Evolutionary conservation across 768 basidiomycete genomes (phyloP), one percentile per base, ranked within the genome.

Genomic region (Lactarius akahatsu): DNA sequence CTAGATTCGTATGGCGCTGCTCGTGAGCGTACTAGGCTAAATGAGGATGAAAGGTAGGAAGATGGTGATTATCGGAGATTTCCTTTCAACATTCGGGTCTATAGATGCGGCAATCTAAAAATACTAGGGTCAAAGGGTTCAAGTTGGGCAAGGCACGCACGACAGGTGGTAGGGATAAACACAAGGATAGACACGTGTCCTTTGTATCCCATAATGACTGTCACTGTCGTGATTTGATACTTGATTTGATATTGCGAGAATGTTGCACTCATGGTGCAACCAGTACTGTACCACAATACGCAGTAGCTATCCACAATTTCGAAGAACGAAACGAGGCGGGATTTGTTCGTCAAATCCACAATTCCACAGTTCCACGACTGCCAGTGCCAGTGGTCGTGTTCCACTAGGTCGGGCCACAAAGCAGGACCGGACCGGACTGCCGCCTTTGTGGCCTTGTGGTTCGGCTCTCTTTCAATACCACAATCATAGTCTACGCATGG

Each of bases 1-100:
- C 15, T 68, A 83, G 81, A 78, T 83, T 67, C 80, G 84, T 38
- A 84, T 84, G 84, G 83, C 83, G 7, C 77, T 83, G 8, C 75
- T 84, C 47, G 82, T 81, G 1, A 79, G 81, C 71, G 81, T 84
- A 40, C 77, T 65, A 6, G 64, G 64, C 32, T 70, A 61, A 52
- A 59, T 38, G 52, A 36, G 47, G 56, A 57, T 7, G 23, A 11
- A 10, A 23, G 18, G 50, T 15, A 16, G 38, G 15, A 40, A 41
- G 41, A n/a, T 18, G 18, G 34, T 20, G 28, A 28, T 40, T 10
- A 38, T 52, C 30, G 8, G 34, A 23, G 32, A n/a, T 52, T 52
- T 40, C 45, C 60, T 61, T 61, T 36, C 36, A 52, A 52, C 41
- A 4, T 23, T 16, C 32, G 60, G 26, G 28, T 50, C 8, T 36